Evolutionary conservation across 225 moss, liverwort and hornwort genomes (phyloP).

Genomic region (Bryoerythrophyllum caledonicum): DNA sequence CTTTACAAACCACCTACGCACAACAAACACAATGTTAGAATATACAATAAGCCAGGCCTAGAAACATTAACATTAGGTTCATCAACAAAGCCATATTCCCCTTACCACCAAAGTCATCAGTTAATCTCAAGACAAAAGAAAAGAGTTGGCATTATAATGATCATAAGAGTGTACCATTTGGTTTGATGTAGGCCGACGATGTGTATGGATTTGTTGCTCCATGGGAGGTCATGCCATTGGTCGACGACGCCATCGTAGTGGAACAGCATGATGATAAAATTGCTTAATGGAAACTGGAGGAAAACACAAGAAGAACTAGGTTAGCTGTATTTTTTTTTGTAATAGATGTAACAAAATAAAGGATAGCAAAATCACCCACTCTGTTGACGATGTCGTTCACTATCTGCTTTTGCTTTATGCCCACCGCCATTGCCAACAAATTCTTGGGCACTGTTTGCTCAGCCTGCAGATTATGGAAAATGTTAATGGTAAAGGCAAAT

Average conservation of each 20-base stretch:
- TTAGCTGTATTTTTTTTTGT: neutral
- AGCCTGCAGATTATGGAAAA: conserved; percentile 15
- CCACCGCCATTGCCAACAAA: conserved; percentile 88
- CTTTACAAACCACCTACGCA: conserved; percentile 64
- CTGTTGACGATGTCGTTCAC: conserved; percentile 73
- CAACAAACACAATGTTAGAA: neutral
- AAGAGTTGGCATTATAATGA: neutral
- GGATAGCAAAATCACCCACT: conserved; percentile 28
- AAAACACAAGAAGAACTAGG: neutral
- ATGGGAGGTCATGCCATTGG: conserved; percentile 54
- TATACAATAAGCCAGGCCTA: neutral
- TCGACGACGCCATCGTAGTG: conserved; percentile 62
- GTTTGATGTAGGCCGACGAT: conserved; percentile 53
- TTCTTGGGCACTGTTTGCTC: conserved; percentile 45
- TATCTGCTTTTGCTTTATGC: conserved; percentile 69
- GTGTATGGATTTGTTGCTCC: conserved; percentile 50
- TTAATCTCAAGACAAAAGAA: too few relatives aligned
- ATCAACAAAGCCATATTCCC: too few relatives aligned
- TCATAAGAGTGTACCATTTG: conserved; percentile 36
- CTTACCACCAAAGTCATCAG: neutral
- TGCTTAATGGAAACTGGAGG: conserved; percentile 46
- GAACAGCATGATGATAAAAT: conserved; percentile 64
- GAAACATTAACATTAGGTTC: neutral
- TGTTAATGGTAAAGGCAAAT: too few relatives aligned
- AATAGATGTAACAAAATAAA: neutral